Evolutionary conservation across 345 rosid genomes (phyloP), one percentile per base, ranked within the genome.

Genomic region (Trapa incisa): DNA sequence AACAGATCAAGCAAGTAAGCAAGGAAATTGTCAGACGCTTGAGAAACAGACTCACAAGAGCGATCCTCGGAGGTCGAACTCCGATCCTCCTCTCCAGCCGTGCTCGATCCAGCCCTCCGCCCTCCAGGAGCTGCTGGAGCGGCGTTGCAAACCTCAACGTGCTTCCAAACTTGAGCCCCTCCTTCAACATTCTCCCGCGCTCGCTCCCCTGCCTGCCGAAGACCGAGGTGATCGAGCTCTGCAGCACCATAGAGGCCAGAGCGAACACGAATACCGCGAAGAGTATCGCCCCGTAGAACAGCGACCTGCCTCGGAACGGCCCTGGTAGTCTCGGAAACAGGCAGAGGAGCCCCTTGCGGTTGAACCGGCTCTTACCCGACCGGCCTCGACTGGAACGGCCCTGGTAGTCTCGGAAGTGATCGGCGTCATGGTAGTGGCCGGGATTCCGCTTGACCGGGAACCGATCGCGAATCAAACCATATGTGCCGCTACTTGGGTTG

Each of bases 51-150:
- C 99, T 90, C 75, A 94, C 99, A 52, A 89, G 76, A 69, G 92
- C 97, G 32, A 94, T 86, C 68, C 88, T 83, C 0, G 96, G 97
- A 29, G 91, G 74, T 60, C 99, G 94, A 74, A 91, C 72, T 4
- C 97, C 96, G 57, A 88, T 77, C 82, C 91, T 83, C 4, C 72
- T 74, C 67, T 63, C 67, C 42, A 76, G 71, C 47, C 92, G 82
- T 65, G 80, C 65, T 33, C 67, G 74, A 76, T 87, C 86, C 58
- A 88, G 86, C 38, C 92, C 91, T 47, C 71, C 73, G 0, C 85
- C 85, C 41, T 74, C 80, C 16, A 77, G 70, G 1, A 82, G 65
- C 50, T 45, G 66, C 74, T 35, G 63, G 12, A 73, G 73, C 42
- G 82, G 75, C n/a, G 88, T 83, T 10, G 85, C 74, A 37, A 86